Evolutionary conservation across 345 rosid species (phyloP).

Genomic region (Eucalyptus guilfoylei): DNA sequence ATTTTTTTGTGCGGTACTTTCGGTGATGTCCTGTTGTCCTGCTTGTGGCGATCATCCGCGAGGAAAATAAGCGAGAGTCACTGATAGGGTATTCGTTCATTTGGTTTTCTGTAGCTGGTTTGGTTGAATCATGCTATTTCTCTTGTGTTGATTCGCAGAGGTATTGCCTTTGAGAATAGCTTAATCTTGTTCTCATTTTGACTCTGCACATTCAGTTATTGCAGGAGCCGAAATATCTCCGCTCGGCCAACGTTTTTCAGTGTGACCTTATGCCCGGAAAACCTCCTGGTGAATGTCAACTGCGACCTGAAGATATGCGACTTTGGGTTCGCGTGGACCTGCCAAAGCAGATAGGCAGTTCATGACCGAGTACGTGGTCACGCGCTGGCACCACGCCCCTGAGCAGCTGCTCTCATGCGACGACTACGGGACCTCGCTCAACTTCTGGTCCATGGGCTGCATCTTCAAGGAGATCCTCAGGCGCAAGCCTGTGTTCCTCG

Average conservation of each 20-base stretch:
- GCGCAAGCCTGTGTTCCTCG: not conserved
- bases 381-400: too few species aligned
- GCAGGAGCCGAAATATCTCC: slow-evolving; percentile 77
- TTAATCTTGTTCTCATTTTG: not conserved
- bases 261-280: slow-evolving; percentile 76
- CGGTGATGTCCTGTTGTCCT: too few species aligned
- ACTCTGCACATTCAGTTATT: slow-evolving; percentile 29
- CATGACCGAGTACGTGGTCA: too few species aligned
- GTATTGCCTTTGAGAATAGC: not conserved
- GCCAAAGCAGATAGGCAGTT: too few species aligned
- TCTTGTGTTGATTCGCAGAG: not conserved
- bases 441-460: too few species aligned
- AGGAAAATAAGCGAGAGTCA: too few species aligned
- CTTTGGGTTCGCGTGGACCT: slow-evolving; percentile 37
- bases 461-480: too few species aligned
- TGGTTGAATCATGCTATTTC: not conserved
- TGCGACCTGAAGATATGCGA: slow-evolving; percentile 81
- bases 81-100: not conserved
- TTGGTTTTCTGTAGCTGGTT: not conserved
- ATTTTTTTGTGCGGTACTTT: too few species aligned
- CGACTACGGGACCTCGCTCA: too few species aligned
- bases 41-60: too few species aligned
- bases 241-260: slow-evolving; percentile 75
- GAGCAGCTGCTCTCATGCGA: too few species aligned
- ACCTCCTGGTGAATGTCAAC: slow-evolving; percentile 68